These are phyloP conservation scores for Colletotrichum theobromicola DNA, from an alignment of 2,329 filamentous ascomycete species.

Conservation along the genomic window DNA sequence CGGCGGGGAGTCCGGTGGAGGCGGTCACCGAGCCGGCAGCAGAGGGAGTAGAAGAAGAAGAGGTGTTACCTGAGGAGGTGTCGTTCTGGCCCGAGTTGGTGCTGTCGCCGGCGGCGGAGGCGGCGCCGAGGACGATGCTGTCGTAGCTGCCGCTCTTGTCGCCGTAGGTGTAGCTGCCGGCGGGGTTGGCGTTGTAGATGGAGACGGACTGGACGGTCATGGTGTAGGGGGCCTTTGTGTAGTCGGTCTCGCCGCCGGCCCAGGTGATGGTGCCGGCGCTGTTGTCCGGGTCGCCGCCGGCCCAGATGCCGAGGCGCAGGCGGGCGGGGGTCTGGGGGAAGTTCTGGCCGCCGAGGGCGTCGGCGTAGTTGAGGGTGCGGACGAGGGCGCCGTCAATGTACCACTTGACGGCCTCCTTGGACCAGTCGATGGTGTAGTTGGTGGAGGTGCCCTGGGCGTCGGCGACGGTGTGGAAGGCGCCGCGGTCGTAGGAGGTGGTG, in stretches of 20 bases:
- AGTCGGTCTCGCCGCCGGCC: constrained; percentile 54
- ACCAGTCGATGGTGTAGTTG: constrained; percentile 65
- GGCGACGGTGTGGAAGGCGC: constrained; percentile 58
- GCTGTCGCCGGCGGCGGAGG: background rate
- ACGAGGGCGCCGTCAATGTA: constrained; percentile 61
- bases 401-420: constrained; percentile 54
- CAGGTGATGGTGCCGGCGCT: constrained; percentile 51
- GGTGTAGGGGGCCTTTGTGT: constrained; percentile 51
- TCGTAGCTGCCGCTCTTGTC: constrained; percentile 27
- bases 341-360: constrained; percentile 52
- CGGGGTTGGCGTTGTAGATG: constrained; percentile 44
- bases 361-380: constrained; percentile 53
- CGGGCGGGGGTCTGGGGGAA: constrained; percentile 66
- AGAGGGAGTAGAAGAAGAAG: background rate
- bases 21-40: background rate
- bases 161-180: constrained; percentile 36
- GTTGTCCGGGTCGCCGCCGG: constrained; percentile 43
- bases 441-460: constrained; percentile 41
- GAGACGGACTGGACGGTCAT: constrained; percentile 59
- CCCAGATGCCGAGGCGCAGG: constrained; percentile 51
- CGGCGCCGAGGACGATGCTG: constrained; percentile 26
- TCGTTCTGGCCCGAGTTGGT: constrained; percentile 19
- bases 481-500: constrained; percentile 68
- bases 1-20: background rate
- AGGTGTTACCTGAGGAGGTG: background rate